Conservation (phyloP, 148 eudicot species). For the Chenopodium formosanum region DNA sequence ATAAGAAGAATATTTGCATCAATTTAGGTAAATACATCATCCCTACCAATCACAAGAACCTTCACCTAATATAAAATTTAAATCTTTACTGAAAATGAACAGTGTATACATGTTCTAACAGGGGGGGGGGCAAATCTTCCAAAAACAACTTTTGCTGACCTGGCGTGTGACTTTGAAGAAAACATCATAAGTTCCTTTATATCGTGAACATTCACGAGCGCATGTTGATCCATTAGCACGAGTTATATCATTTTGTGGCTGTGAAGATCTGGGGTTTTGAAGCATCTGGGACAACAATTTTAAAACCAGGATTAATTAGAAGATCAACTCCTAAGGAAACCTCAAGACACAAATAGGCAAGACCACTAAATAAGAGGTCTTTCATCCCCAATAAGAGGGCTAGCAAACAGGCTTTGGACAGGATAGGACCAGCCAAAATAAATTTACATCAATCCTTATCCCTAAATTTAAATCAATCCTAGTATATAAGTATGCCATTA, state of each 20-base stretch:
- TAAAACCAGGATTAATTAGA: conserved; percentile 12
- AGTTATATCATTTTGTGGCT: conserved; percentile 38
- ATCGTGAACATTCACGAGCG: conserved; percentile 49
- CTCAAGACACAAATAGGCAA: not conserved
- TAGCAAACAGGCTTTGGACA: not conserved
- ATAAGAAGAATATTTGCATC: not conserved
- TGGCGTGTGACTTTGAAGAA: conserved; percentile 68
- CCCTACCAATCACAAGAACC: conserved; percentile 1
- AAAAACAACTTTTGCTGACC: conserved; percentile 43
- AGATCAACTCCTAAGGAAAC: not conserved
- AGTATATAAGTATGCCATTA: not conserved
- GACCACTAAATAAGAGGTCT: too few relatives aligned
- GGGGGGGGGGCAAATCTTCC: not conserved
- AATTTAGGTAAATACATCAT: not conserved
- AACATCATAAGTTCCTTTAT: conserved; percentile 89
- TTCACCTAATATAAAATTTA: not conserved
- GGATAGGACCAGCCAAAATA: not conserved
- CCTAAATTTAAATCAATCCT: not conserved
- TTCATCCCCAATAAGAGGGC: not conserved
- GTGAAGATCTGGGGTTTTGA: conserved; percentile 44
- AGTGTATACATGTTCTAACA: not conserved
- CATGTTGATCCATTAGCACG: conserved; percentile 42
- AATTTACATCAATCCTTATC: not conserved
- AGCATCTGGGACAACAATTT: conserved; percentile 49
- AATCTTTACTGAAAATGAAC: not conserved